phyloP scores from a whole-genome alignment of 2,329 filamentous ascomycete genomes.

The Trichoderma aggressivum region DNA sequence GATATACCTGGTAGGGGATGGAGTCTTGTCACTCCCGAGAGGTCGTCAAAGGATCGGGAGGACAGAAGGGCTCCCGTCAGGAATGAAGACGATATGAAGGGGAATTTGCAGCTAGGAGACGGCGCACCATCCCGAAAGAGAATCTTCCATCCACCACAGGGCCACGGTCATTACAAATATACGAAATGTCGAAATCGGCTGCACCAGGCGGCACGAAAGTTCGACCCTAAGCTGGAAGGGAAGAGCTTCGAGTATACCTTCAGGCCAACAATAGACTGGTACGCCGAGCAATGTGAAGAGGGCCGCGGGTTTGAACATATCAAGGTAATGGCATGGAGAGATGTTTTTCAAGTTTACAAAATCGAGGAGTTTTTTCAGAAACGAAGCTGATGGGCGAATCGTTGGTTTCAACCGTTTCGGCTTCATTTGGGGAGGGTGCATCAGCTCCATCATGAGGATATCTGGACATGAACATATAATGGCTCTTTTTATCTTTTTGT shows the following conservation, averaged over 20 bases:
- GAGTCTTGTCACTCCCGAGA: constrained; percentile 30
- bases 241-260: constrained; percentile 37
- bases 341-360: constrained; percentile 33
- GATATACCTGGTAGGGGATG: constrained; percentile 37
- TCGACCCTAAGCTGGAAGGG: not conserved
- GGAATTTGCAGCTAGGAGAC: constrained; percentile 22
- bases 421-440: not conserved
- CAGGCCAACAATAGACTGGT: constrained; percentile 51
- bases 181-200: constrained; percentile 44
- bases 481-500: not conserved
- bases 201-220: constrained; percentile 35
- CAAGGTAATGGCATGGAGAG: constrained; percentile 42
- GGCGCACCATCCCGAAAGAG: constrained; percentile 29
- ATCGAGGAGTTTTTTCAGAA: not conserved
- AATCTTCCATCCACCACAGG: constrained; percentile 48
- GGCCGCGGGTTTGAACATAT: constrained; percentile 51
- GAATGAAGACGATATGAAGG: constrained; percentile 22
- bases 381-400: constrained; percentile 24
- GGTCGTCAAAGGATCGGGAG: not conserved
- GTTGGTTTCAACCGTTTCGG: not conserved
- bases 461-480: not conserved
- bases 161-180: constrained; percentile 17
- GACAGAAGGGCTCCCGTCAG: not conserved
- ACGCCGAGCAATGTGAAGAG: constrained; percentile 43
- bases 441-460: not conserved